phyloP scores from a whole-genome alignment of 352 stramenopile species.

The Thalassiosira delicatula region DNA sequence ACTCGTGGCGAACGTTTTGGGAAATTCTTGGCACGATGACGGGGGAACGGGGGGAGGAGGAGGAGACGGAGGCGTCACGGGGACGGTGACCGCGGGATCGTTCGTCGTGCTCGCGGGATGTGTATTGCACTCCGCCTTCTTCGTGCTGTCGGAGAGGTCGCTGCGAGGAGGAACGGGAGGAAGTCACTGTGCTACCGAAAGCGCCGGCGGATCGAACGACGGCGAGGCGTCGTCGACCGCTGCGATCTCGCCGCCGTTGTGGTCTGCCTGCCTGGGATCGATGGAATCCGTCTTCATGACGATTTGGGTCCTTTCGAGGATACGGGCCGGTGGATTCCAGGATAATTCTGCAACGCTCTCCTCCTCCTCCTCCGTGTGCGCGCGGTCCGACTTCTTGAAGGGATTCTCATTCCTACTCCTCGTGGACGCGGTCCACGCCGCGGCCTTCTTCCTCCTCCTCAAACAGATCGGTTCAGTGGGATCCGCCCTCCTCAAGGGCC shows the following conservation, averaged over 20 bases:
- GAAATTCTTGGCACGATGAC: background rate
- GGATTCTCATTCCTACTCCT: constrained; percentile 15
- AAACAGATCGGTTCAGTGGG: constrained; percentile 25
- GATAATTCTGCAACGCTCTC: background rate
- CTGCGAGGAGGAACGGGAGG: background rate
- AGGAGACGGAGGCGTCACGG: background rate
- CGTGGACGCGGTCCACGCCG: constrained; percentile 25
- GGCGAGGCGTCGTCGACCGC: background rate
- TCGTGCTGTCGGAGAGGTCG: background rate
- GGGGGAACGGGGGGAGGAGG: background rate
- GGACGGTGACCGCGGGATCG: background rate
- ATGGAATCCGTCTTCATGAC: constrained; percentile 22
- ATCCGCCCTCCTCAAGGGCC: constrained; percentile 25
- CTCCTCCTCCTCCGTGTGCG: background rate
- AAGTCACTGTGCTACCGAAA: background rate
- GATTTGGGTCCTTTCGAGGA: background rate
- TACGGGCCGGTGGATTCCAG: background rate
- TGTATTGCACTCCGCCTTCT: background rate
- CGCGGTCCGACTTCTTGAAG: background rate
- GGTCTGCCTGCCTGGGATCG: constrained; percentile 13
- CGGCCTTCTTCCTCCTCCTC: constrained; percentile 24
- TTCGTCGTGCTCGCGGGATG: background rate
- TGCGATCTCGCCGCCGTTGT: background rate
- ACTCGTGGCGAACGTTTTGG: background rate
- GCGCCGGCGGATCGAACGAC: background rate